Evolutionary conservation across 176 grass and related monocot species (phyloP).

Genomic region (Saccharum spontaneum): DNA sequence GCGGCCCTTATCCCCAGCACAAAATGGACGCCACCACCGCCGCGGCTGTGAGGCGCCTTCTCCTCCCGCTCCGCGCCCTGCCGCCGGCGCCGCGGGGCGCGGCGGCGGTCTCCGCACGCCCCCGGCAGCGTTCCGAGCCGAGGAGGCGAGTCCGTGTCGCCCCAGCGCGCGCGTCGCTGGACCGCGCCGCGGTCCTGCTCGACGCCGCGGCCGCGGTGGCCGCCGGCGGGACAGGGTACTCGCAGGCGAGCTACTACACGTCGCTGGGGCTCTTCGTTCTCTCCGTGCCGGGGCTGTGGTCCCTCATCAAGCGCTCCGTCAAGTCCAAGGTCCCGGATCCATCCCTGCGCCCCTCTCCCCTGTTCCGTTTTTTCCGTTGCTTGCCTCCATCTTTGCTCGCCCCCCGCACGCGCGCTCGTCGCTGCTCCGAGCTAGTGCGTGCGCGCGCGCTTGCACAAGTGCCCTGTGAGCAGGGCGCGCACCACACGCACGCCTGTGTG

Average conservation of each 20-base stretch:
- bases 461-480: background rate
- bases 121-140: background rate
- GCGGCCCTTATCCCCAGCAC: background rate
- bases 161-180: conserved; percentile 52
- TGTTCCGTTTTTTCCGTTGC: background rate
- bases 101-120: background rate
- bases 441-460: background rate
- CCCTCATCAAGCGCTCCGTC: conserved; percentile 98
- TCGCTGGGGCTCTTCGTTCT: conserved; percentile 98
- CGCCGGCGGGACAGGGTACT: conserved; percentile 61
- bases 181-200: conserved; percentile 55
- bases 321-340: conserved; percentile 76
- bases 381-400: background rate
- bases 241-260: conserved; percentile 95
- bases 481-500: background rate
- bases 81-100: background rate
- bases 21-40: conserved; percentile 26
- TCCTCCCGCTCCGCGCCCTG: conserved; percentile 35
- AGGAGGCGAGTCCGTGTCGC: background rate
- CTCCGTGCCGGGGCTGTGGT: conserved; percentile 93
- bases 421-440: background rate
- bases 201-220: conserved; percentile 44
- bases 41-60: conserved; percentile 27
- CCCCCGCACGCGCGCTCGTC: background rate
- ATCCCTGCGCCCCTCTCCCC: background rate